Conservation (phyloP, 306 rosid genomes). For the Carpinus viminea region DNA sequence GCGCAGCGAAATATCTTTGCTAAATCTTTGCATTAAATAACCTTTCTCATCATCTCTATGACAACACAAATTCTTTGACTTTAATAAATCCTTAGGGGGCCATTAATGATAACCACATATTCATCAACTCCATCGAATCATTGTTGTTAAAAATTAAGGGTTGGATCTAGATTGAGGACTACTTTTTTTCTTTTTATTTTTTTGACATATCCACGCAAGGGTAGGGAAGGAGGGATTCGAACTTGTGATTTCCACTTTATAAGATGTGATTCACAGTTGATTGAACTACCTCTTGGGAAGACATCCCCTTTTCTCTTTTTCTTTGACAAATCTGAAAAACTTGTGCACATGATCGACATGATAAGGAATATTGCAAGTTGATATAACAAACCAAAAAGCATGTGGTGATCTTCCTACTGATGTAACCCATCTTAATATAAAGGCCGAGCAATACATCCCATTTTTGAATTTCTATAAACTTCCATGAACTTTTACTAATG, state of each 20-base stretch:
- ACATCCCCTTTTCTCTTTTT: not conserved
- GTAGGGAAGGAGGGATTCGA: too few species aligned
- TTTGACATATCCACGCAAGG: too few species aligned
- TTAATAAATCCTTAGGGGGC: not conserved
- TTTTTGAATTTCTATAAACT: not conserved
- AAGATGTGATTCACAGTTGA: too few species aligned
- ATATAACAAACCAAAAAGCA: not conserved
- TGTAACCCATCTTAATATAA: not conserved
- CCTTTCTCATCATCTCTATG: not conserved
- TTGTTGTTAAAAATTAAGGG: not conserved
- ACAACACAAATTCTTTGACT: not conserved
- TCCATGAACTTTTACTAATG: not conserved
- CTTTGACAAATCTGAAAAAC: not conserved
- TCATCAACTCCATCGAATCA: not conserved
- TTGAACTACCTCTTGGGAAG: too few species aligned
- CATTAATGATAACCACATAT: not conserved
- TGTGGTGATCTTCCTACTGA: not conserved
- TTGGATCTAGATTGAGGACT: not conserved
- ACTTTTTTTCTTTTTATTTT: too few species aligned
- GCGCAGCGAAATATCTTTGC: not conserved
- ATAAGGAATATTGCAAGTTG: not conserved
- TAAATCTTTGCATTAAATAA: not conserved
- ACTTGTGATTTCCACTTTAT: too few species aligned
- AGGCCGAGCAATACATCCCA: not conserved
- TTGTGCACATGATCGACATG: not conserved